Base-by-base conservation (phyloP, 768 basidiomycete species). In the Leucosporidium scottii region DNA sequence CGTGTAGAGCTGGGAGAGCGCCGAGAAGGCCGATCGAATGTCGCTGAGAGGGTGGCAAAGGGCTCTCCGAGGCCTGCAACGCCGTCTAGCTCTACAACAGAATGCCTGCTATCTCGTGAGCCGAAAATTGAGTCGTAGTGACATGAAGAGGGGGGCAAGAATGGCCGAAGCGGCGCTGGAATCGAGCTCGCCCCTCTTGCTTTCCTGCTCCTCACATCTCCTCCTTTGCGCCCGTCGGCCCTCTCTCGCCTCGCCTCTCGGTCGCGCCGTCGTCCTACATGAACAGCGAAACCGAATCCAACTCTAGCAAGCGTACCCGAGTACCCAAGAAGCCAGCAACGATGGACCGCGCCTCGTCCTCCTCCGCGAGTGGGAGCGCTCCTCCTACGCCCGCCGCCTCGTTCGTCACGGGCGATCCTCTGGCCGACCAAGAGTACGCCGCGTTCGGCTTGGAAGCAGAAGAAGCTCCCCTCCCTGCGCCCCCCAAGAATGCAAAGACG, bases 351-450 rank as follows among this genome's bases (percentile, higher is more conserved):
- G 23, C 34, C 10, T 21, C 21, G 3, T 47, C 51, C 25, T 28
- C 55, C 30, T 57, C 55, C 10, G 25, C 25, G 25, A 28, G 28
- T 54, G 55, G 30, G 30, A 57, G 55, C 55, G 55, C 30, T 9
- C 55, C 55, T 20, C 55, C 55, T 20, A 47, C 59, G 50, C 49
- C 57, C 49, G 50, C 25, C 49, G 49, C 57, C 23, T 31, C 51
- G 27, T 48, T 27, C 25, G 57, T 59, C 15, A 27, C 15, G 13
- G 49, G 39, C 39, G 67, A 68, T 58, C 65, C 65, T 21, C 54
- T 72, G 47, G 64, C 55, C 5, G 61, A 62, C 47, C 64, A 64
- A 20, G 70, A 72, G 34, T 49, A 68, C 28, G 53, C 39, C 18
- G 59, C 62, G 1, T 72, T 72, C 18, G 70, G 70, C 0, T 21